phyloP scores from a whole-genome alignment of 495 filamentous ascomycete species.

The Usnea hakonensis region DNA sequence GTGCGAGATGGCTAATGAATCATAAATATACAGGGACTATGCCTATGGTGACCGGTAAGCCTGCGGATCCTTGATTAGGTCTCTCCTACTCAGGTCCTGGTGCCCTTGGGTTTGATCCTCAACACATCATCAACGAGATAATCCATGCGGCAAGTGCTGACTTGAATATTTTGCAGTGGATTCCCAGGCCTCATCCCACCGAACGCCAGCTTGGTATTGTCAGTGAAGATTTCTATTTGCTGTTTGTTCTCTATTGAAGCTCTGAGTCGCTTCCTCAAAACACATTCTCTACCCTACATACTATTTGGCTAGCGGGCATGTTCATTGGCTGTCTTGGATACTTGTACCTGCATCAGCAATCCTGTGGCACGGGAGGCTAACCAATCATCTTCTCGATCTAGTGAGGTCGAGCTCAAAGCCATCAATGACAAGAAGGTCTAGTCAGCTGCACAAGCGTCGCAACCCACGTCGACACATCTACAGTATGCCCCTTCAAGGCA shows the following conservation, averaged over 20 bases:
- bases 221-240: conserved; percentile 25
- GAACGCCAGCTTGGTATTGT: conserved; percentile 44
- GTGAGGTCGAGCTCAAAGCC: conserved; percentile 39
- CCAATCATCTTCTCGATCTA: conserved; percentile 15
- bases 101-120: background rate
- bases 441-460: background rate
- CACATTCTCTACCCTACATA: background rate
- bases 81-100: background rate
- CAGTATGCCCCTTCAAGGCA: background rate
- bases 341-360: background rate
- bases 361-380: conserved; percentile 13
- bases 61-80: conserved; percentile 2
- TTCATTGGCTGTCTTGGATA: conserved; percentile 2
- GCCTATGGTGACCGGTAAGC: conserved; percentile 69
- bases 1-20: conserved; percentile 24
- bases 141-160: background rate
- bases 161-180: conserved; percentile 39
- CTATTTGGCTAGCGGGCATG: background rate
- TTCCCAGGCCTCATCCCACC: conserved; percentile 57
- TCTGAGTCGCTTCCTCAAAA: conserved; percentile 2
- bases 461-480: background rate
- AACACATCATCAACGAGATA: background rate
- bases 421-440: conserved; percentile 37
- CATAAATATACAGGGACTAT: conserved; percentile 51
- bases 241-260: conserved; percentile 2